Evolutionary conservation across 1,139 yeast genomes (phyloP), one percentile per base, ranked within the genome.

Genomic region (Suhomyces bokatorum): DNA sequence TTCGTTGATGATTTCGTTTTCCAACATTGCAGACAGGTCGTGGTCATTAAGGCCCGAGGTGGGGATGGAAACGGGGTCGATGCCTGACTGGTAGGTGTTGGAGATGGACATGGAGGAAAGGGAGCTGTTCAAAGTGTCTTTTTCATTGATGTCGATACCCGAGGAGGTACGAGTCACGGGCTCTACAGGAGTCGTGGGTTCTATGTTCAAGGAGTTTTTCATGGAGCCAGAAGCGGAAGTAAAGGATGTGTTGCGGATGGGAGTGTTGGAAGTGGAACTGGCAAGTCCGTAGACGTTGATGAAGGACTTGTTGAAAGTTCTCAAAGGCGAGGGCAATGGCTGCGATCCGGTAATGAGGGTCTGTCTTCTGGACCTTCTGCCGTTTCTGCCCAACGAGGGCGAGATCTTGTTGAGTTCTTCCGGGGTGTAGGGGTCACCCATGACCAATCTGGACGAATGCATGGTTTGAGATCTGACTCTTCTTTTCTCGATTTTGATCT

Each of bases 261-360:
- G 78, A 1, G 77, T 73, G 50, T 70, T 72, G 42, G 73, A 65
- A 3, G 77, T 71, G 8, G 77, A 69, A 30, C 56, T 62, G 7
- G 77, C 63, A 32, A 70, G 60, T 10, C 73, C 75, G 46, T 65
- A 69, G 15, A 68, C 68, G 45, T 64, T 70, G 28, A 73, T 63
- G 41, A 59, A 59, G 12, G 63, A 56, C 42, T 58, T 59, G 50
- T 59, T 61, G 47, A 60, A 60, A 1, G 63, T 53, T 26, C 65
- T 52, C 30, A 87, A 70, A 2, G 95, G 93, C 0, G 91, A 83
- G 1, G 95, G 95, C 42, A 88, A 68, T 12, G 96, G 96, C 59
- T 86, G 93, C 0, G 93, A 85, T 1, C 93, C 97, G 0, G 95
- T 87, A 40, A 91, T 85, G 33, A 89, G 67, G 0, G 96, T 83